Evolutionary conservation across 768 basidiomycete genomes (phyloP).

Genomic region (Suillus luteus): DNA sequence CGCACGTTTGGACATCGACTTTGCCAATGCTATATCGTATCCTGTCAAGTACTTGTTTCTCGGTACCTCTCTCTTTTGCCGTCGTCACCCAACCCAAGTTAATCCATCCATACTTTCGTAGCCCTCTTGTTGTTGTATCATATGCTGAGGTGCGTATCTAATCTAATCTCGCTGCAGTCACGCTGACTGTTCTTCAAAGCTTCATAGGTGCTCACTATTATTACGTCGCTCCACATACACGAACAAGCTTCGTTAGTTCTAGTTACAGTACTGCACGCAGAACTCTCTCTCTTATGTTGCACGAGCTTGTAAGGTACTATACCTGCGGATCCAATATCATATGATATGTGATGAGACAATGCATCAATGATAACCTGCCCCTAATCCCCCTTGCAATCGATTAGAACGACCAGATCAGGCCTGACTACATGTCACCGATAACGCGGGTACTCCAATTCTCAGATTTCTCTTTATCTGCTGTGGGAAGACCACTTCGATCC

Average conservation of each 20-base stretch:
- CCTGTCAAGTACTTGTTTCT: slow-evolving; percentile 2
- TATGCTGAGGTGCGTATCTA: not conserved
- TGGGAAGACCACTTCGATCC: not conserved
- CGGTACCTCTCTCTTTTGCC: not conserved
- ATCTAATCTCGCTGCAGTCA: not conserved
- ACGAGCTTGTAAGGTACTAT: not conserved
- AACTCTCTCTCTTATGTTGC: not conserved
- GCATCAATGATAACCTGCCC: not conserved
- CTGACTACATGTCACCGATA: not conserved
- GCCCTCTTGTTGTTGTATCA: not conserved
- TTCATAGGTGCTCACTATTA: not conserved
- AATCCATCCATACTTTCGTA: not conserved
- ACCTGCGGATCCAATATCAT: not conserved
- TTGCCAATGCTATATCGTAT: not conserved
- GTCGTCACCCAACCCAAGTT: not conserved
- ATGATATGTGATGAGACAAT: not conserved
- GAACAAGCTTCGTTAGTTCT: not conserved
- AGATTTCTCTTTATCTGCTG: slow-evolving; percentile 3
- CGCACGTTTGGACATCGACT: not conserved
- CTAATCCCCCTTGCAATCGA: not conserved
- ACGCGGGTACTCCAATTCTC: not conserved
- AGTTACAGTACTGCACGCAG: not conserved
- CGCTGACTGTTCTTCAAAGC: not conserved
- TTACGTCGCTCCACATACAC: not conserved
- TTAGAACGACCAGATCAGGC: not conserved